phyloP scores from a whole-genome alignment of 2,329 filamentous ascomycete genomes.

The Aureobasidium mangrovei region DNA sequence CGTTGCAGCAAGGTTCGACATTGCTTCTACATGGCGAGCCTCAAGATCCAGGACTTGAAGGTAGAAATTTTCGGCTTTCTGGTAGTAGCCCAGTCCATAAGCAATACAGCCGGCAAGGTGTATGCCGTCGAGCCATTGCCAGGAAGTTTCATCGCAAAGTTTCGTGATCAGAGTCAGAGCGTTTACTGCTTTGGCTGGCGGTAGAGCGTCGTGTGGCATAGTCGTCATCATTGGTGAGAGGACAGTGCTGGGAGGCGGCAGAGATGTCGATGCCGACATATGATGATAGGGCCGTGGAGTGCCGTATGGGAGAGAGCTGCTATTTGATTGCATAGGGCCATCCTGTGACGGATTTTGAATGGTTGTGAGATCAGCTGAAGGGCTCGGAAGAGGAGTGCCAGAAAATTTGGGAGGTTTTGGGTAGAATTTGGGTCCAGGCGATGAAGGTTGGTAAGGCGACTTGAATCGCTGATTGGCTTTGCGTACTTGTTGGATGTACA shows the following conservation, averaged over 20 bases:
- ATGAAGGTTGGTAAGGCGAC: constrained; percentile 33
- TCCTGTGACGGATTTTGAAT: background rate
- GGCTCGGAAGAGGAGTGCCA: constrained; percentile 25
- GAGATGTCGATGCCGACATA: constrained; percentile 6
- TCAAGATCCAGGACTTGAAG: constrained; percentile 55
- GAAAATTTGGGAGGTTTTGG: constrained; percentile 53
- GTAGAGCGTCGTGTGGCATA: constrained; percentile 29
- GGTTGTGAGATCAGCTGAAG: background rate
- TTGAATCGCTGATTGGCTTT: constrained; percentile 29
- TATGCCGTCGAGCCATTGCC: constrained; percentile 91
- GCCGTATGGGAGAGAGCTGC: constrained; percentile 10
- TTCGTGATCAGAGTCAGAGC: constrained; percentile 64
- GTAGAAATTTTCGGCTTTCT: constrained; percentile 68
- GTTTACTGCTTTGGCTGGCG: constrained; percentile 48
- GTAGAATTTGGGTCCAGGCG: constrained; percentile 49
- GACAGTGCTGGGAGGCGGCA: constrained; percentile 21
- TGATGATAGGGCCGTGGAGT: constrained; percentile 21
- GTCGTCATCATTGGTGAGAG: constrained; percentile 28
- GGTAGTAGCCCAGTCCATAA: constrained; percentile 79
- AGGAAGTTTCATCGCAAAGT: constrained; percentile 69
- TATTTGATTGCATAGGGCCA: background rate
- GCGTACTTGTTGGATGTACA: constrained; percentile 38
- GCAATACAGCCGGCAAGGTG: constrained; percentile 83
- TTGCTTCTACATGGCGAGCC: constrained; percentile 76
- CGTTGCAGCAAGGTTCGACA: constrained; percentile 87